Percentiles rank a stretch among this genome's conserved stretches.
Conservation (phyloP, 148 eudicot genomes). For the Chenopodium quinoa region DNA sequence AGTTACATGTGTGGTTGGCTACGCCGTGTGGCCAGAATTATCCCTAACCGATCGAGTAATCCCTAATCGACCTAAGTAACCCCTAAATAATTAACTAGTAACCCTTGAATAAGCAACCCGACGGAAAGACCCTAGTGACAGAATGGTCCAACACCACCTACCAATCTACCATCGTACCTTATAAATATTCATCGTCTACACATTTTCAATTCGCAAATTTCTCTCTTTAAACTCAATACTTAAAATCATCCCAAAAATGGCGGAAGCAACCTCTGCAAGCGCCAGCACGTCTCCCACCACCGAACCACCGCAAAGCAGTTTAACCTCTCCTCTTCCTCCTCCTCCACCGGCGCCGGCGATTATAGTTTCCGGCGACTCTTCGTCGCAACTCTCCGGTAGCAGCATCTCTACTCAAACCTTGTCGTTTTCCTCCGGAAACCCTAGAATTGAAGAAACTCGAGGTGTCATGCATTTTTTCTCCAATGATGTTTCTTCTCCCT, state of each 20-base stretch:
- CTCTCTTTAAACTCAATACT: neutral
- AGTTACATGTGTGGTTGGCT: too few species aligned
- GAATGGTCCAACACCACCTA: too few species aligned
- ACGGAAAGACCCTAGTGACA: too few species aligned
- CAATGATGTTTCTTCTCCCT: conserved; percentile 41
- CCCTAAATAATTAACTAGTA: too few species aligned
- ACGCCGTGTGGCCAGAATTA: too few species aligned
- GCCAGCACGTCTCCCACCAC: neutral
- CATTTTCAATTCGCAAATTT: neutral
- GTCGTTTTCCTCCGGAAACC: conserved; percentile 91
- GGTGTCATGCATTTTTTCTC: conserved; percentile 70
- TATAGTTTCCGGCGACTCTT: conserved; percentile 33
- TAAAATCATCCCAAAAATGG: neutral
- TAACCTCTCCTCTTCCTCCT: neutral
- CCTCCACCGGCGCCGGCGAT: conserved; percentile 10
- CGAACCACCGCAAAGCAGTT: neutral
- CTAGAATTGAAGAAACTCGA: conserved; percentile 82
- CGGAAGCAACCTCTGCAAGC: conserved; percentile 15
- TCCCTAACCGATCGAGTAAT: too few species aligned
- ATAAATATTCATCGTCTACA: neutral
- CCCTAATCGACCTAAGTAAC: too few species aligned
- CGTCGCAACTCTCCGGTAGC: conserved; percentile 4
- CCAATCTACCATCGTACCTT: neutral
- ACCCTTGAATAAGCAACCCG: too few species aligned
- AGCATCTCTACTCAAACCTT: conserved; percentile 37